Evolutionary conservation across 441 rosid genomes (phyloP).

Genomic region (Pelargonium cotyledonis): DNA sequence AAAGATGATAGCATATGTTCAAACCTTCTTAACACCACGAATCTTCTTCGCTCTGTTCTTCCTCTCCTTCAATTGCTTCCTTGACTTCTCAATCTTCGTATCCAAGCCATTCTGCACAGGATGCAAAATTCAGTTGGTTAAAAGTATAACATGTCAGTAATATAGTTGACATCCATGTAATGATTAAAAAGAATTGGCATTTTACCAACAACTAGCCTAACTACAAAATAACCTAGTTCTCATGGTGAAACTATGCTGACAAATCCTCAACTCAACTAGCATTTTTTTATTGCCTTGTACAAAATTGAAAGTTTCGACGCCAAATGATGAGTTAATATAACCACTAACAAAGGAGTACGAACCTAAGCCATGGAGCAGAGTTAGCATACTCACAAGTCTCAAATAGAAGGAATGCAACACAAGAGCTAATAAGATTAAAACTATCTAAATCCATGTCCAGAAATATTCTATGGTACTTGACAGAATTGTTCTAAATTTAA

Average conservation of each 20-base stretch:
- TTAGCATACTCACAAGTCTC: neutral
- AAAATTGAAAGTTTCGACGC: neutral
- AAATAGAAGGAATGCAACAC: neutral
- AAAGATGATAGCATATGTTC: neutral
- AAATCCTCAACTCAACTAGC: neutral
- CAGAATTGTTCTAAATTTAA: neutral
- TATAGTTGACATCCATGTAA: neutral
- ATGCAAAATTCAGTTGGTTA: neutral
- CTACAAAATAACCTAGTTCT: neutral
- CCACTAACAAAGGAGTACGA: neutral
- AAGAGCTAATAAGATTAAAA: neutral
- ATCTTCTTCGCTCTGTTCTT: conserved; percentile 10
- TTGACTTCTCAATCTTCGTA: conserved; percentile 8
- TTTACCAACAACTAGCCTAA: neutral
- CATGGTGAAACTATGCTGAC: too few relatives aligned
- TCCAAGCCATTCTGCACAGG: conserved; percentile 3
- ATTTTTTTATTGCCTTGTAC: neutral
- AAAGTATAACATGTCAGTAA: neutral
- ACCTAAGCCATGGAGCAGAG: neutral
- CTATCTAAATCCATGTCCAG: neutral
- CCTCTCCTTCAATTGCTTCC: conserved; percentile 10
- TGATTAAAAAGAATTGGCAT: neutral
- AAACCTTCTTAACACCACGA: conserved; percentile 7
- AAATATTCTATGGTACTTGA: neutral
- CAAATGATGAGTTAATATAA: neutral